Evolutionary conservation across 73 alveolate genomes (phyloP).

Genomic region (Uronychia setigera): DNA sequence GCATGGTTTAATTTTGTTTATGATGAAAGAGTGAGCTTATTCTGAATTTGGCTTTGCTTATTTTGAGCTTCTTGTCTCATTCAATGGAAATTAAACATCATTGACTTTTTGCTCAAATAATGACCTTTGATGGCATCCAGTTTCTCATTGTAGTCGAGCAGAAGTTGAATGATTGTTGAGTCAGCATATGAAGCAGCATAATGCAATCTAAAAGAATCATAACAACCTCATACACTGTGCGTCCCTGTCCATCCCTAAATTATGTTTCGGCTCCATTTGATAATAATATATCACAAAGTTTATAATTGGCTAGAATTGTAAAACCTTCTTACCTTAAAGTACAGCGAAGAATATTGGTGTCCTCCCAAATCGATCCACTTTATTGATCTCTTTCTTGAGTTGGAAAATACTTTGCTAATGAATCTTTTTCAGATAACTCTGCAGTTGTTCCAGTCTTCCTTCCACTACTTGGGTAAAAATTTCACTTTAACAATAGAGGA

Average conservation of each 20-base stretch:
- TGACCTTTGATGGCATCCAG: too few relatives aligned
- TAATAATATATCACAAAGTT: not conserved
- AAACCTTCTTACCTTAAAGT: not conserved
- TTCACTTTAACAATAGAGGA: too few relatives aligned
- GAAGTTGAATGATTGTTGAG: not conserved
- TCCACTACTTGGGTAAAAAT: too few relatives aligned
- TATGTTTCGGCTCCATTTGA: not conserved
- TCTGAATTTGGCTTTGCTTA: not conserved
- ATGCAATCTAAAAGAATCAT: not conserved
- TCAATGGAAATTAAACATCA: not conserved
- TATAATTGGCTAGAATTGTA: not conserved
- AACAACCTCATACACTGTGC: not conserved
- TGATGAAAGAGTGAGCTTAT: not conserved
- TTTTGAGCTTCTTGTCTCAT: not conserved
- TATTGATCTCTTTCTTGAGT: not conserved
- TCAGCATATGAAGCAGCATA: not conserved
- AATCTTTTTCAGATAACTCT: too few relatives aligned
- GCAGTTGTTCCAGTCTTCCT: too few relatives aligned
- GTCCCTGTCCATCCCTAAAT: not conserved
- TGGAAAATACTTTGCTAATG: too few relatives aligned
- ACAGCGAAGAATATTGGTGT: not conserved
- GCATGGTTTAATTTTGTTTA: too few relatives aligned
- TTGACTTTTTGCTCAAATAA: too few relatives aligned
- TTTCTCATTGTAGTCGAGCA: not conserved
- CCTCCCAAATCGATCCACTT: not conserved